Evolutionary conservation across 2,329 filamentous ascomycete species (phyloP), one percentile per base, ranked within the genome.

Genomic region (Phaeomoniella chlamydospora): DNA sequence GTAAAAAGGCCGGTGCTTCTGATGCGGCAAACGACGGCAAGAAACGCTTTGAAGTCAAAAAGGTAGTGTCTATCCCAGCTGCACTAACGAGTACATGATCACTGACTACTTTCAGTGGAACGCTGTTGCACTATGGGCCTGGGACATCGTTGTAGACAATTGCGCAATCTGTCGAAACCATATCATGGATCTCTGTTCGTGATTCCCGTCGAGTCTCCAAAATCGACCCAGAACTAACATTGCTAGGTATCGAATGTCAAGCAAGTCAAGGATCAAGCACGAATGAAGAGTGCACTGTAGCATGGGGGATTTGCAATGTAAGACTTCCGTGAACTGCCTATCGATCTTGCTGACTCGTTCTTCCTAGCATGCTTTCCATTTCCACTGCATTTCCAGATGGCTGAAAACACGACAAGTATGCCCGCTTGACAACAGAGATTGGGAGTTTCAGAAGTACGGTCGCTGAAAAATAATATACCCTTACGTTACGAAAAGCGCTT

Each of bases 371-470:
- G 90, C 90, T 18, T 98, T 98, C 70, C 90, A 98, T 62, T 98
- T 98, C 65, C 90, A 98, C 66, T 98, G 90, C 68, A 98, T 98
- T 55, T 96, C 90, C 10, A 76, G 90, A 62, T 98, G 90, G 90
- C 69, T 98, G 40, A 98, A 98, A 71, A 94, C 90, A n/a, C 79
- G 90, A 55, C 90, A 96, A 57, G 90, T 98, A 34, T 98, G 90
- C 56, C 90, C 90, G 12, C 68, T 98, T 31, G 90, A 98, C 64
- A 98, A 98, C 65, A 72, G 88, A 50, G 90, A 98, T 61, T 98
- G 90, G 90, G 90, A 98, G 57, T 98, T 96, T 68, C 90, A 98
- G 63, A 98, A 96, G 61, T 98, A 98, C 57, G 90, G 90, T 45
- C 72, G 76, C 51, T 80, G 65, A 55, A n/a, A 9, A n/a, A 9